Evolutionary conservation across 2,329 filamentous ascomycete genomes (phyloP), one percentile per base, ranked within the genome.

Genomic region (Pseudohalonectria lignicola): DNA sequence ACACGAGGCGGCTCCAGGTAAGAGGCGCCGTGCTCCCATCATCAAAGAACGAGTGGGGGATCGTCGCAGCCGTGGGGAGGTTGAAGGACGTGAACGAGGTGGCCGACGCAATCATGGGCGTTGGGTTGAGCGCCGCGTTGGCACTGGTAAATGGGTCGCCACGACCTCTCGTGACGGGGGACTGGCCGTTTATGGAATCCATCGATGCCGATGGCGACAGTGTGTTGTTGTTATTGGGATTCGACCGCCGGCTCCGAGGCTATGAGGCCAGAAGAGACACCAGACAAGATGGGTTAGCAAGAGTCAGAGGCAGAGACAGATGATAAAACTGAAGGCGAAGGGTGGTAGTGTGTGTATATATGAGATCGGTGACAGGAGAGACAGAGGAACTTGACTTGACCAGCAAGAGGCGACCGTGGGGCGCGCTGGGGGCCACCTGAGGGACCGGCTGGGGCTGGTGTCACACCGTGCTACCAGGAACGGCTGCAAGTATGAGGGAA

Each of bases 121-220:
- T 57, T 39, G 52, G 54, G 36, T 50, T 60, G 49, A 47, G 58
- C 51, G 45, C 51, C 12, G 34, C 60, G 48, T 66, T 74, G 34
- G 62, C 59, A 43, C 66, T 73, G n/a, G 60, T 53, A 37, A 67
- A 64, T 13, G 68, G 64, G 41, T 83, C 80, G 42, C 63, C 70
- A 45, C 74, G 69, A 26, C 68, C 69, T 48, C 78, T 60, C 23
- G 63, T 69, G 13, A 70, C 60, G 5, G 77, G 73, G 6, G 82
- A 81, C 36, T 73, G 63, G 35, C 74, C 80, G 48, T 82, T 86
- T 47, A 94, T 79, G 1, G 88, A 94, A 53, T 94, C 87, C 79
- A 93, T 86, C 2, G 88, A 95, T 1, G 83, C 84, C 16, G 86
- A 85, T 12, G 87, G 86, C 17, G 87, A 94, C 34, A 94, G 69